A percentile compares a stretch with the other conserved stretches of the same genome.
phyloP scores from a whole-genome alignment of 1,284 basidiomycete genomes.

The Trichosporon sp. region DNA sequence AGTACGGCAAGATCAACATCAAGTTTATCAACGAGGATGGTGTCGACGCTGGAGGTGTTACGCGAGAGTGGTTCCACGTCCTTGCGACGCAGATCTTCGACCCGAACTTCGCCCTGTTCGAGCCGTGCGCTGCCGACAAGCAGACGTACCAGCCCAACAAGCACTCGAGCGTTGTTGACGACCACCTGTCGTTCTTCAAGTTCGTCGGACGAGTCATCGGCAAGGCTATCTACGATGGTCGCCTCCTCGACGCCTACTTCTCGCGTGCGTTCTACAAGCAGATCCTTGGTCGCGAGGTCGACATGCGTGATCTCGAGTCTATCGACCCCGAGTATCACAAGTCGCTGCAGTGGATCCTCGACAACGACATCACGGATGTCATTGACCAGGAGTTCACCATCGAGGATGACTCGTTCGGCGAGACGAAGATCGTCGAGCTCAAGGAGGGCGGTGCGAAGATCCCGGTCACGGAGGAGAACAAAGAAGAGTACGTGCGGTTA shows the following conservation, averaged over 20 bases:
- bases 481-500: slow-evolving; percentile 91
- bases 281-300: slow-evolving; percentile 81
- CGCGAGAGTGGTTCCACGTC: slow-evolving; percentile 97
- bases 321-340: slow-evolving; percentile 78
- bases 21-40: slow-evolving; percentile 97
- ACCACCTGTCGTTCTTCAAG: slow-evolving; percentile 96
- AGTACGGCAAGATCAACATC: slow-evolving; percentile 94
- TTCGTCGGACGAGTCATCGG: slow-evolving; percentile 98
- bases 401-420: slow-evolving; percentile 67
- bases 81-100: slow-evolving; percentile 98
- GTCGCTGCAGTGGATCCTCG: slow-evolving; percentile 49
- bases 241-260: slow-evolving; percentile 96
- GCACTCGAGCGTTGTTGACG: slow-evolving; percentile 70
- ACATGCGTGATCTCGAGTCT: slow-evolving; percentile 90
- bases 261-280: slow-evolving; percentile 91
- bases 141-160: slow-evolving; percentile 96
- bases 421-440: slow-evolving; percentile 75
- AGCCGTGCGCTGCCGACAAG: slow-evolving; percentile 89
- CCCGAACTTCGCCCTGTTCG: slow-evolving; percentile 92
- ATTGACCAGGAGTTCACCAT: slow-evolving; percentile 50
- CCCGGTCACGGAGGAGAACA: slow-evolving; percentile 90
- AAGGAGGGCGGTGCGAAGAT: slow-evolving; percentile 76
- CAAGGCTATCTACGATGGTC: slow-evolving; percentile 82
- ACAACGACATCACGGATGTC: slow-evolving; percentile 47
- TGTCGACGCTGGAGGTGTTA: slow-evolving; percentile 96